Conservation (phyloP, 2,329 filamentous ascomycete genomes). For the Phaeophleospora eucalypticola region DNA sequence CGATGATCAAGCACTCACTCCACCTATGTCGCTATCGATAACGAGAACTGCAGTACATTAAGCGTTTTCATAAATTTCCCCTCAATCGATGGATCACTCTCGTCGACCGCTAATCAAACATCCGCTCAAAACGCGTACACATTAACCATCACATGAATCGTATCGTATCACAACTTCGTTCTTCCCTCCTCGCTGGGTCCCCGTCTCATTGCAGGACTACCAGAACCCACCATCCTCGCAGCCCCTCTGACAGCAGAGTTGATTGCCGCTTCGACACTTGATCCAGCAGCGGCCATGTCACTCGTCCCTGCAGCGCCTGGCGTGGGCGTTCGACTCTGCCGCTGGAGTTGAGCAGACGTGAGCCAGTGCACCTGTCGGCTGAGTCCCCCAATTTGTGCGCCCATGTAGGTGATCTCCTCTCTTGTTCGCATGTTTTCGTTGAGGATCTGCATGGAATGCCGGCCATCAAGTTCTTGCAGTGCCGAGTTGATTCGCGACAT, state of each 20-base stretch:
- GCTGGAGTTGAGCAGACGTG: constrained; percentile 53
- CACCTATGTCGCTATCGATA: too few relatives aligned
- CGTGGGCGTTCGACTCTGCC: constrained; percentile 24
- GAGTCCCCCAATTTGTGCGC: constrained; percentile 55
- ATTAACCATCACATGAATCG: too few relatives aligned
- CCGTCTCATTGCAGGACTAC: constrained; percentile 23
- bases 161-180: constrained; percentile 37
- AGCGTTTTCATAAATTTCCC: too few relatives aligned
- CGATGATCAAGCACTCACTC: too few relatives aligned
- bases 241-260: constrained; percentile 28
- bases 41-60: too few relatives aligned
- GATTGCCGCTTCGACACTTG: constrained; percentile 28
- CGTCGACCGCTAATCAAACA: too few relatives aligned
- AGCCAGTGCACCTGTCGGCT: constrained; percentile 62
- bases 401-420: constrained; percentile 59
- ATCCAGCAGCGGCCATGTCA: constrained; percentile 13
- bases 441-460: constrained; percentile 59
- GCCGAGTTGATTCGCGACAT: constrained; percentile 52
- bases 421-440: constrained; percentile 60
- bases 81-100: too few relatives aligned
- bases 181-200: constrained; percentile 34
- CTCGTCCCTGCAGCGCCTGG: constrained; percentile 10
- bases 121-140: too few relatives aligned
- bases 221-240: constrained; percentile 25
- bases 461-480: constrained; percentile 56